These are phyloP conservation scores for Tilletiopsis washingtonensis DNA, from an alignment of 1,284 basidiomycete genomes.

Conservation along the genomic window DNA sequence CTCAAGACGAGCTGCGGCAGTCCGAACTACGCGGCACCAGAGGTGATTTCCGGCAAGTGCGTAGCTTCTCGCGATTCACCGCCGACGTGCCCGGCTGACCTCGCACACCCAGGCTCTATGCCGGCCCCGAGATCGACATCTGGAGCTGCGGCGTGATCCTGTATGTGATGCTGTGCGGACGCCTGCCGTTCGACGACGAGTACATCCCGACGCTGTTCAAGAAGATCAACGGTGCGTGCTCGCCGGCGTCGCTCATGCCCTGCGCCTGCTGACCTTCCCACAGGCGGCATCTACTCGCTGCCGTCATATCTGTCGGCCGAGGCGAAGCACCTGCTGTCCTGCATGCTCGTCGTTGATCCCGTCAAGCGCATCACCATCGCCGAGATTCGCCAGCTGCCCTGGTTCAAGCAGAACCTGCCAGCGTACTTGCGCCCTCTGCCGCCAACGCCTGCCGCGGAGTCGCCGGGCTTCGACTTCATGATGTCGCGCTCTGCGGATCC, in stretches of 20 bases:
- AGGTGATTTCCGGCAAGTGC: conserved; percentile 42
- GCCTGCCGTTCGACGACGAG: conserved; percentile 46
- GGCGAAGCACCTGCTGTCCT: conserved; percentile 36
- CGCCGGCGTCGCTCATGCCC: not conserved
- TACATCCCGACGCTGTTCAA: conserved; percentile 47
- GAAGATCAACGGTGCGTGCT: conserved; percentile 35
- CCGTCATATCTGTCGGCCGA: conserved; percentile 42
- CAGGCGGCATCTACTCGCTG: conserved; percentile 41
- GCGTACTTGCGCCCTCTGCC: conserved; percentile 60
- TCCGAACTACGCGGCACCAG: conserved; percentile 47
- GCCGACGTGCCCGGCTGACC: not conserved
- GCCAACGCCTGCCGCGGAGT: conserved; percentile 56
- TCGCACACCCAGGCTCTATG: conserved; percentile 25
- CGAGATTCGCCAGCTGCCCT: conserved; percentile 42
- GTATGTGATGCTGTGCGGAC: conserved; percentile 46
- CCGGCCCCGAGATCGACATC: conserved; percentile 46
- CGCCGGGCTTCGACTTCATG: conserved; percentile 53
- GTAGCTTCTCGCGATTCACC: not conserved
- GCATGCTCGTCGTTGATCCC: conserved; percentile 47
- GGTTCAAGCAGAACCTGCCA: conserved; percentile 44
- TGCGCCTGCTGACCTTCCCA: not conserved
- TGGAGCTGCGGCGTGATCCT: conserved; percentile 47
- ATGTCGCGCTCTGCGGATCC: conserved; percentile 2
- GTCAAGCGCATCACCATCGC: conserved; percentile 45
- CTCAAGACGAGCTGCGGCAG: conserved; percentile 46